A percentile compares a stretch with the other conserved stretches of the same genome.
These are phyloP conservation scores for Boletus eberwhitei DNA, from an alignment of 768 basidiomycete species.

Conservation along the genomic window DNA sequence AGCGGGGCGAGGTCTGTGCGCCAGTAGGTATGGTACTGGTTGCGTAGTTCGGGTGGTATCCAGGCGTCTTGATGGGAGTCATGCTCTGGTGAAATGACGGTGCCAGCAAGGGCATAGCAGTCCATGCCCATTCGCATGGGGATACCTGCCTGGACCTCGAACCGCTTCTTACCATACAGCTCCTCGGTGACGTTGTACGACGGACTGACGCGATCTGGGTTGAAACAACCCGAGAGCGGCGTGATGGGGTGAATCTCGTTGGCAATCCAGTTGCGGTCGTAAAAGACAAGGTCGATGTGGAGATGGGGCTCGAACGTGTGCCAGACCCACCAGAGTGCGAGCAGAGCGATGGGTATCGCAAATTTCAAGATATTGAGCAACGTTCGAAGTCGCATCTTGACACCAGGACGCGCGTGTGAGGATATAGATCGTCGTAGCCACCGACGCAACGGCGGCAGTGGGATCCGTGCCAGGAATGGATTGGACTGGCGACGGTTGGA, in stretches of 20 bases:
- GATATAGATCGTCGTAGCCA: conserved; percentile 3
- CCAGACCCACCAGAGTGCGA: conserved; percentile 37
- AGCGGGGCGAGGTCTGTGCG: conserved; percentile 80
- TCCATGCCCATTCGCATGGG: conserved; percentile 77
- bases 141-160: conserved; percentile 79
- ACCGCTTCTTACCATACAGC: conserved; percentile 59
- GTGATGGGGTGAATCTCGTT: conserved; percentile 64
- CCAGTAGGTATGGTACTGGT: conserved; percentile 93
- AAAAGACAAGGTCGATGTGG: conserved; percentile 82
- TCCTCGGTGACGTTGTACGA: conserved; percentile 66
- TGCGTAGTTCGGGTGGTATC: conserved; percentile 42
- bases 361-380: conserved; percentile 42
- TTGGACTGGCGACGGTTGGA: neutral
- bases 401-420: neutral
- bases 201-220: conserved; percentile 53
- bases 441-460: neutral
- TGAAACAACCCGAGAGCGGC: conserved; percentile 74
- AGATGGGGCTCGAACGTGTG: conserved; percentile 61
- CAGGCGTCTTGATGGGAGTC: conserved; percentile 2
- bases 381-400: conserved; percentile 30
- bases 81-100: conserved; percentile 44
- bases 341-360: conserved; percentile 33
- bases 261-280: conserved; percentile 70
- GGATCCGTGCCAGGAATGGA: neutral
- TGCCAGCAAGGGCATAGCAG: conserved; percentile 90